A percentile compares a stretch with the other conserved stretches of the same genome.
Evolutionary conservation across 2,329 filamentous ascomycete species (phyloP).

Genomic region (Biscogniauxia marginata): DNA sequence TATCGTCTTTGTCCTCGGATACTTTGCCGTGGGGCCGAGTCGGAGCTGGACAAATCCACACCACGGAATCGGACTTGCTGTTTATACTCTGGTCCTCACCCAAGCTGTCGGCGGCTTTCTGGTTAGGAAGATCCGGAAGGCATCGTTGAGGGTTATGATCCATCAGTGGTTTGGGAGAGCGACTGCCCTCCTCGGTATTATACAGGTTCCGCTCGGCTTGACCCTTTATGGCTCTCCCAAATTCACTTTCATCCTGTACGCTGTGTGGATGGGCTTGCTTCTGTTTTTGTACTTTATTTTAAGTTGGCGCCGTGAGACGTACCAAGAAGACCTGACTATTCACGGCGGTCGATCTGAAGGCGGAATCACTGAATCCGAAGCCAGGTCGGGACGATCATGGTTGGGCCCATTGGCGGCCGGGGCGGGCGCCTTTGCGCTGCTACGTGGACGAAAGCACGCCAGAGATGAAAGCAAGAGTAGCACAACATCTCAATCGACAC

Average conservation of each 20-base stretch:
- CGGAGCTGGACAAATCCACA: constrained; percentile 77
- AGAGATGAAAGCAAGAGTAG: constrained; percentile 40
- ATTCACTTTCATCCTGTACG: constrained; percentile 80
- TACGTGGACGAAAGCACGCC: constrained; percentile 44
- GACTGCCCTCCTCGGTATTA: constrained; percentile 77
- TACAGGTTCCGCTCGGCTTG: constrained; percentile 84
- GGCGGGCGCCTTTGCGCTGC: constrained; percentile 47
- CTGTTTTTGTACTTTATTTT: constrained; percentile 77
- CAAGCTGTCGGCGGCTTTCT: constrained; percentile 70
- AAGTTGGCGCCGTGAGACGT: constrained; percentile 63
- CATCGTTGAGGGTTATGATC: constrained; percentile 58
- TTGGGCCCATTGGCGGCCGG: constrained; percentile 53
- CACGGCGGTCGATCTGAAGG: constrained; percentile 57
- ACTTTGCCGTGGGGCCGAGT: constrained; percentile 72
- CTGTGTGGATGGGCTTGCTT: constrained; percentile 73
- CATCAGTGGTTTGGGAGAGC: constrained; percentile 86
- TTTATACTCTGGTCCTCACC: constrained; percentile 70
- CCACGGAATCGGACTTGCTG: constrained; percentile 77
- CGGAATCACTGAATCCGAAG: constrained; percentile 24
- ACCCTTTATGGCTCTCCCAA: constrained; percentile 90
- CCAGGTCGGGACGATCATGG: constrained; percentile 43
- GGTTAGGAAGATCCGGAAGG: constrained; percentile 52
- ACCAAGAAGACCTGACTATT: constrained; percentile 53
- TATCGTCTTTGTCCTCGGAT: constrained; percentile 72
- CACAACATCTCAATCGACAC: constrained; percentile 33